A percentile compares a stretch with the other conserved stretches of the same genome.
Conservation (phyloP, 1,284 basidiomycete species). For the Phellinidium pouzarii region DNA sequence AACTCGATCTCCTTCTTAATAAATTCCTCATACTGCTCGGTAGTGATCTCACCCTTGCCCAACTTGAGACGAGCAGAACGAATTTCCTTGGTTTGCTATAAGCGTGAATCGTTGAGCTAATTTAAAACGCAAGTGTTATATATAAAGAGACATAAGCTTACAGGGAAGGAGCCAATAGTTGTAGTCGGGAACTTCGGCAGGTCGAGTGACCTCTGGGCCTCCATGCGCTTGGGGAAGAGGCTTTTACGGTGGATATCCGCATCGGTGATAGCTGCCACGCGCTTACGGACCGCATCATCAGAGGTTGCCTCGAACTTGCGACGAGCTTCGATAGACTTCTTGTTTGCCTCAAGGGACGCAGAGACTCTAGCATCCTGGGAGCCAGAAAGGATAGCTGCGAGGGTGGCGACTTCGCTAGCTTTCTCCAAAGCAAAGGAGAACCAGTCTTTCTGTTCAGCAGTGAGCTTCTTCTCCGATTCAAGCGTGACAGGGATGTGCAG, state of each 20-base stretch:
- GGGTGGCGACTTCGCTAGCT: constrained; percentile 83
- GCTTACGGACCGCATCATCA: constrained; percentile 93
- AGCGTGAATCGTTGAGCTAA: constrained; percentile 11
- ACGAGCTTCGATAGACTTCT: constrained; percentile 87
- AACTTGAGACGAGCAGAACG: constrained; percentile 93
- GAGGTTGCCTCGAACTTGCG: constrained; percentile 95
- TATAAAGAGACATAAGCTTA: constrained; percentile 28
- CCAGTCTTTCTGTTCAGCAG: constrained; percentile 91
- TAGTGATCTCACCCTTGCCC: constrained; percentile 86
- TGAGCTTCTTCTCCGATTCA: constrained; percentile 89
- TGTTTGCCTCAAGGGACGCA: constrained; percentile 82
- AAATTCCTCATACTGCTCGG: constrained; percentile 92
- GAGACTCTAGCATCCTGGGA: constrained; percentile 71
- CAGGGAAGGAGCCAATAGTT: constrained; percentile 97
- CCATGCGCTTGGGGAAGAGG: constrained; percentile 83
- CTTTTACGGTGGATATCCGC: constrained; percentile 89
- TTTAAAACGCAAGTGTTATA: constrained; percentile 7
- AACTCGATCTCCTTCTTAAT: constrained; percentile 97
- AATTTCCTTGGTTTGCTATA: constrained; percentile 97
- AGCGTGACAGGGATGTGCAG: constrained; percentile 98
- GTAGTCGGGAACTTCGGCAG: constrained; percentile 98
- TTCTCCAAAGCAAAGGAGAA: constrained; percentile 99
- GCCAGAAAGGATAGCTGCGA: constrained; percentile 78
- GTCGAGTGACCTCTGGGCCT: constrained; percentile 85
- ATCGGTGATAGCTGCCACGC: constrained; percentile 86